Conservation (phyloP, 305 asterid species). For the Fraxinus sp. region DNA sequence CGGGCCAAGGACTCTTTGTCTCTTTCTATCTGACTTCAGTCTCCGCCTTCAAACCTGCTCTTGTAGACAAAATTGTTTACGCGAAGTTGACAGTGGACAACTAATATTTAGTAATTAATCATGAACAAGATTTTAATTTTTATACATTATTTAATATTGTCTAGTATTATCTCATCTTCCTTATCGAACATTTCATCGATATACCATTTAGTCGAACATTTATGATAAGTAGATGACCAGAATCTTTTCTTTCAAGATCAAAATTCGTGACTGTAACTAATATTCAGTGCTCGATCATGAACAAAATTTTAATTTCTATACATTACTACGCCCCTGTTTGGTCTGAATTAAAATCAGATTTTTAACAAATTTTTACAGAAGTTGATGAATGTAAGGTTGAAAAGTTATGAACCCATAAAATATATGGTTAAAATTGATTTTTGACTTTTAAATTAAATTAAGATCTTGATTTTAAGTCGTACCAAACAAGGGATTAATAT, state of each 20-base stretch:
- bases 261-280: background rate
- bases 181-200: background rate
- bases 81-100: background rate
- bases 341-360: no score
- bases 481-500: background rate
- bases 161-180: background rate
- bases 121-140: background rate
- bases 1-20: background rate
- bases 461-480: no score
- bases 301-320: background rate
- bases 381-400: no score
- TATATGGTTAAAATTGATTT: no score
- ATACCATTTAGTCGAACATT: background rate
- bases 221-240: background rate
- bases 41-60: background rate
- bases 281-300: background rate
- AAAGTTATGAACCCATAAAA: no score
- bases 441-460: no score
- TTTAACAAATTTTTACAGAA: no score
- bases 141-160: background rate
- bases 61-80: background rate
- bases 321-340: background rate
- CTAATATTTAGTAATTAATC: background rate
- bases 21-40: background rate
- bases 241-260: background rate